Evolutionary conservation across 768 basidiomycete species (phyloP), one percentile per base, ranked within the genome.

Genomic region (Chalciporus piperatus): DNA sequence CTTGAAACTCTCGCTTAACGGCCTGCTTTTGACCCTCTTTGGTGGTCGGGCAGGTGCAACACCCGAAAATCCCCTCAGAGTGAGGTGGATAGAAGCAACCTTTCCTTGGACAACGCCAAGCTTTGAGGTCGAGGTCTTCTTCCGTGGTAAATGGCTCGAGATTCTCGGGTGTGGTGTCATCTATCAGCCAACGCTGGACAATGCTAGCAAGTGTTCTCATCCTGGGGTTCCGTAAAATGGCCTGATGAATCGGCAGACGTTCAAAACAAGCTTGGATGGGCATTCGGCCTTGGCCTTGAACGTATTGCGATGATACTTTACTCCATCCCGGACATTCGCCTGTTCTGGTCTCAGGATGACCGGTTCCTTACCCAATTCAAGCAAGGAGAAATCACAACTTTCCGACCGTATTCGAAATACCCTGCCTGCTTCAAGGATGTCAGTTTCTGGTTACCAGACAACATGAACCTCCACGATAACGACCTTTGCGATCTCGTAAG

Each of bases 71-170:
- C 95, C 97, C 22, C 74, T 99, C 55, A 77, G 82, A 56, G 88
- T 99, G 23, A 77, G 97, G 19, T 99, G 97, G 97, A 98, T 98
- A 57, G 93, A 98, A 65, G 92, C 96, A 2, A 92, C 89, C 63
- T 98, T 99, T 72, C 97, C 97, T 2, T 99, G 96, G 77, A 99
- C 97, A 49, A 89, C 85, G 53, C 97, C 97, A 9, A 97, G 94
- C 66, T 99, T 91, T 65, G 96, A 99, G 65, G 95, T 99, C 38
- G 97, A 99, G 67, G 94, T 98, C 5, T 87, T 95, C 70, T 98
- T 89, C 74, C 83, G 86, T 50, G 97, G 93, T 1, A 89, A 95
- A 69, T 99, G 97, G 97, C 74, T 99, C 20, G 97, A 98, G 70
- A 91, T 99, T 48, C 76, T 98, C 6, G 97, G 97, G 0, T 94